Conservation (phyloP, 2,329 filamentous ascomycete genomes). For the Paraphoma chrysanthemicola region DNA sequence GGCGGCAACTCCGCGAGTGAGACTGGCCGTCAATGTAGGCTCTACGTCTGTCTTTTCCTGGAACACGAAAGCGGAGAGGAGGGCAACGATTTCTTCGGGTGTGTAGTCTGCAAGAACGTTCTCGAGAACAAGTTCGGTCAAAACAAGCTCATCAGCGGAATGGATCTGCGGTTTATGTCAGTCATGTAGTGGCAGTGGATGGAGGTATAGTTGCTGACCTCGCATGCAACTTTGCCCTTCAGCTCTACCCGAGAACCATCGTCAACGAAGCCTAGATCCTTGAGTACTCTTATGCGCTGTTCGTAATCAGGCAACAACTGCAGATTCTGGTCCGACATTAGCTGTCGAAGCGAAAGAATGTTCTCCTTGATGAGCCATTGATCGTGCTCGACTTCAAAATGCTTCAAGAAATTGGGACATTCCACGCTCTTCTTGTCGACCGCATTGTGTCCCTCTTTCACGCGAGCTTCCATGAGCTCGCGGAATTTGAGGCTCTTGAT, state of each 20-base stretch:
- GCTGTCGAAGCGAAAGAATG: slow-evolving; percentile 82
- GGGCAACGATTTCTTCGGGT: slow-evolving; percentile 92
- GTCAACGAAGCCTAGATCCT: slow-evolving; percentile 92
- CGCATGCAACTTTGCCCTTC: slow-evolving; percentile 97
- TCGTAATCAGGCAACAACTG: slow-evolving; percentile 96
- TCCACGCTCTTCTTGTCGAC: slow-evolving; percentile 69
- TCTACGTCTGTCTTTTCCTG: slow-evolving; percentile 90
- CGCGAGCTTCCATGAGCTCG: slow-evolving; percentile 77
- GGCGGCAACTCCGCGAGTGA: slow-evolving; percentile 82
- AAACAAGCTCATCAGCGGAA: slow-evolving; percentile 92
- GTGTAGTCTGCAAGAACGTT: slow-evolving; percentile 96
- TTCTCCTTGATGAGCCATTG: slow-evolving; percentile 97
- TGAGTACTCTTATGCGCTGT: slow-evolving; percentile 89
- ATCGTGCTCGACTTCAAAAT: slow-evolving; percentile 95
- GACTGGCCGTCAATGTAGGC: slow-evolving; percentile 79
- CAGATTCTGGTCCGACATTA: slow-evolving; percentile 95
- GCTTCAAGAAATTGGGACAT: slow-evolving; percentile 84
- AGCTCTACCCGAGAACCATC: slow-evolving; percentile 85
- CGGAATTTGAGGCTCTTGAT: slow-evolving; percentile 84
- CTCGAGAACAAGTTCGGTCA: slow-evolving; percentile 95
- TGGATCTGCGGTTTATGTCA: slow-evolving; percentile 66
- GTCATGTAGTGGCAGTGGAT: slow-evolving; percentile 10
- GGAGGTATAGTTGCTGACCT: slow-evolving; percentile 55
- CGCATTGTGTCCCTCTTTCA: slow-evolving; percentile 67
- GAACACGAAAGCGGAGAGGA: slow-evolving; percentile 95